Conservation (phyloP, 75 land plant species). For the Chamaecyparis obtusa region DNA sequence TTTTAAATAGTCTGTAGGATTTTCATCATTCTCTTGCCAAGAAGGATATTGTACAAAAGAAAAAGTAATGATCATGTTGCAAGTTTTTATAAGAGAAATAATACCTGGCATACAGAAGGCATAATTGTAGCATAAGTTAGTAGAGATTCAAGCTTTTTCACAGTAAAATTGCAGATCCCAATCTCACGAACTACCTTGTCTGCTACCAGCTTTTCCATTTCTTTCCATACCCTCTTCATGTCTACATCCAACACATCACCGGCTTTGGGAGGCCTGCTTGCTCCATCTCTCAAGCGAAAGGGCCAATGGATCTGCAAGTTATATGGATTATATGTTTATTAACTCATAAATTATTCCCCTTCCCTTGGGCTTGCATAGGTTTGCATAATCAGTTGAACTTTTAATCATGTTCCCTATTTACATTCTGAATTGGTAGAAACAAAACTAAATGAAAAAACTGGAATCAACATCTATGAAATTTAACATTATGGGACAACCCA, state of each 20-base stretch:
- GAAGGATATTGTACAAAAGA: not conserved
- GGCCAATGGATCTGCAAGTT: conserved; percentile 58
- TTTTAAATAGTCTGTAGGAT: too few species aligned
- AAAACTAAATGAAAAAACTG: too few species aligned
- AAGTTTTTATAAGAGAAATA: not conserved
- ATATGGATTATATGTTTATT: too few species aligned
- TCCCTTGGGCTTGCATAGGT: too few species aligned
- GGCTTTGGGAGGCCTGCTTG: conserved; percentile 41
- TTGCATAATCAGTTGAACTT: too few species aligned
- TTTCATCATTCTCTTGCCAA: too few species aligned
- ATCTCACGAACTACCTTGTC: conserved; percentile 45
- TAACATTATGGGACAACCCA: too few species aligned
- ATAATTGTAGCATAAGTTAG: conserved; percentile 27
- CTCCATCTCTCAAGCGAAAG: conserved; percentile 39
- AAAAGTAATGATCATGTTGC: not conserved
- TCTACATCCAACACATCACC: conserved; percentile 49
- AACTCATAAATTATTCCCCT: too few species aligned
- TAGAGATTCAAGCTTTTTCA: conserved; percentile 47
- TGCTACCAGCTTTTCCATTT: conserved; percentile 60
- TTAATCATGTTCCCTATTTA: too few species aligned
- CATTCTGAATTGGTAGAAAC: too few species aligned
- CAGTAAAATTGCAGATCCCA: conserved; percentile 48
- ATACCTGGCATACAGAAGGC: conserved; percentile 62
- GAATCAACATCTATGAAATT: too few species aligned
- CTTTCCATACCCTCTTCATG: conserved; percentile 60